Base-by-base conservation (phyloP, 371 early-diverging fungal species). In the Mucor saturninus region DNA sequence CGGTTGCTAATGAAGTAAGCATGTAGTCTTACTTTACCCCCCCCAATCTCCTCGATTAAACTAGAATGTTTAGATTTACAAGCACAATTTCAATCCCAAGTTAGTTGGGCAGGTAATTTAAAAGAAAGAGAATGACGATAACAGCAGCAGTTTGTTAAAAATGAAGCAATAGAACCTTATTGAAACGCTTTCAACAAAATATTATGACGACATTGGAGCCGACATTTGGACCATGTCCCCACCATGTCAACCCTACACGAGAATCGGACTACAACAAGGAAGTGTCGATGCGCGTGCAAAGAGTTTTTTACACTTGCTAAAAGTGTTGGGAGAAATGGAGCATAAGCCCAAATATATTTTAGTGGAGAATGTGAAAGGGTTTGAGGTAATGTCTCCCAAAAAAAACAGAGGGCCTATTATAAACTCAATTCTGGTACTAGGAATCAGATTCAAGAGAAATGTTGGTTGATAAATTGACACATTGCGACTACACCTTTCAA, bases 211-310 rank as follows among this genome's bases (percentile, higher is more conserved):
- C 29, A 71, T 86, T 45, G 72, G 77, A 35, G 91, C 92, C 2
- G 88, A 93, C 67, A 74, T 93, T 29, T 93, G 90, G 89, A 87
- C 91, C 32, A 90, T 94, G 90, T 91, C 91, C 10, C 93, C 92
- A 52, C 92, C 93, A 2, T 93, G 93, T 69, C 93, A 93, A 64
- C 92, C 93, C 13, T 93, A 92, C 65, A 93, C 94, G 14, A 80
- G 94, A 40, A 85, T 88, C 38, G 92, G 93, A 14, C 75, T 86
- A 26, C 89, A 90, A 60, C 81, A 85, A 66, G 93, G 91, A 9
- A 89, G 89, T 28, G 82, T 87, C 31, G 95, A 94, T 72, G 72
- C 78, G 31, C 85, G 95, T 4, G 85, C 93, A 5, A 89, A 89
- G 58, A 86, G 86, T 55, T 93, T 93, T 56, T 75, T 93, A 4